Conservation (phyloP, 495 filamentous ascomycete species). For the Penicillium macrosclerotiorum region DNA sequence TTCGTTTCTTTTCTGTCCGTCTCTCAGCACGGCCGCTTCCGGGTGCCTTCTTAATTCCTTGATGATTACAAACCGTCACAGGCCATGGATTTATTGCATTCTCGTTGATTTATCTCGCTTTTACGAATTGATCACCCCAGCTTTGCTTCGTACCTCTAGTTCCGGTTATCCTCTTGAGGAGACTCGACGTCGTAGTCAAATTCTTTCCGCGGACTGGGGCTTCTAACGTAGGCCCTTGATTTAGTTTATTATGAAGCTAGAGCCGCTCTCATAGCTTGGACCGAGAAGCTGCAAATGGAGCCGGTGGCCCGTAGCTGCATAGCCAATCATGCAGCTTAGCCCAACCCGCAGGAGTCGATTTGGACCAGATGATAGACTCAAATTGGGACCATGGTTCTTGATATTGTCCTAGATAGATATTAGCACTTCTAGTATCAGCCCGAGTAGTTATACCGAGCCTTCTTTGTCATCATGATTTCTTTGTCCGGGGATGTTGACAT, state of each 20-base stretch:
- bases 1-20: conserved; percentile 1
- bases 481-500: conserved; percentile 13
- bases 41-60: conserved; percentile 7
- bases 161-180: neutral
- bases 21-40: conserved; percentile 1
- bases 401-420: too few relatives aligned
- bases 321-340: conserved; percentile 11
- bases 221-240: too few relatives aligned
- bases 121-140: conserved; percentile 5
- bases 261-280: neutral
- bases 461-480: neutral
- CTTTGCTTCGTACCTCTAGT: conserved; percentile 5
- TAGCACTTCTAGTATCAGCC: too few relatives aligned
- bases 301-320: conserved; percentile 8
- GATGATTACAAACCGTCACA: conserved; percentile 10
- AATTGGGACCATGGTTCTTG: too few relatives aligned
- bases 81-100: conserved; percentile 19
- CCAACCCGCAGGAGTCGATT: too few relatives aligned
- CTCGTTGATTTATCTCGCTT: conserved; percentile 7
- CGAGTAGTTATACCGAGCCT: too few relatives aligned
- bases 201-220: too few relatives aligned
- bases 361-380: neutral
- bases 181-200: too few relatives aligned
- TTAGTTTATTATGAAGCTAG: too few relatives aligned
- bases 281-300: conserved; percentile 9